Evolutionary conservation across 1,139 yeast species (phyloP).

Genomic region (Suhomyces bokatorum): DNA sequence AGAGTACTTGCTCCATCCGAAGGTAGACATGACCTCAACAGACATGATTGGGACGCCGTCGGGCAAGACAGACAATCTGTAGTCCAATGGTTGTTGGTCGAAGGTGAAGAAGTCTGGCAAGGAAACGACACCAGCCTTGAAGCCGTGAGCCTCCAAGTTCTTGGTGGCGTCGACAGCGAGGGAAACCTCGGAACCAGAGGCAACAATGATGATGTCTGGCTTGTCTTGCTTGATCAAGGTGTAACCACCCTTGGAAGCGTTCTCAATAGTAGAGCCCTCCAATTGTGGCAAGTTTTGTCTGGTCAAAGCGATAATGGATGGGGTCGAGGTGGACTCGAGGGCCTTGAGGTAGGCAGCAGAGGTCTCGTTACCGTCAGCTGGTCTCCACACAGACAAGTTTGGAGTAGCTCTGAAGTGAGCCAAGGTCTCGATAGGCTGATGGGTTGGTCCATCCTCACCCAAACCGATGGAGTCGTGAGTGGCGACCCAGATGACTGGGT

Average conservation of each 20-base stretch:
- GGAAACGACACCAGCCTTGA: constrained; percentile 82
- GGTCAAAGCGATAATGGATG: constrained; percentile 87
- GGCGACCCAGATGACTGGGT: constrained; percentile 95
- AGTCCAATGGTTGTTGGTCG: constrained; percentile 77
- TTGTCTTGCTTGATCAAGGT: constrained; percentile 59
- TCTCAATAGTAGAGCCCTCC: constrained; percentile 89
- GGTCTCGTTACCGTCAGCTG: constrained; percentile 99
- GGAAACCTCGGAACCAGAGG: constrained; percentile 96
- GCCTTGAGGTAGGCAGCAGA: constrained; percentile 94
- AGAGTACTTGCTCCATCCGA: constrained; percentile 94
- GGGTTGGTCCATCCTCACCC: constrained; percentile 99
- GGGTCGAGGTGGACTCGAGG: constrained; percentile 69
- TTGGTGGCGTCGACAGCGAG: constrained; percentile 79
- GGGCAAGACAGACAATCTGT: constrained; percentile 85
- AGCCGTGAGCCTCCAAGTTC: constrained; percentile 60
- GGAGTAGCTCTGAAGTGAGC: constrained; percentile 98
- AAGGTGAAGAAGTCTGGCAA: constrained; percentile 92
- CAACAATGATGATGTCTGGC: constrained; percentile 78
- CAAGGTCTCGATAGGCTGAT: constrained; percentile 98
- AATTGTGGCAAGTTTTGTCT: constrained; percentile 98
- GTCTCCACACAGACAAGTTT: constrained; percentile 97
- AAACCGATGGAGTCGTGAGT: constrained; percentile 99
- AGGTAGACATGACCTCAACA: constrained; percentile 89
- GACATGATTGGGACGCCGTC: constrained; percentile 93
- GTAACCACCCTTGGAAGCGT: constrained; percentile 96